These are phyloP conservation scores for Coniferiporia weirii DNA, from an alignment of 1,284 basidiomycete genomes.

Conservation along the genomic window DNA sequence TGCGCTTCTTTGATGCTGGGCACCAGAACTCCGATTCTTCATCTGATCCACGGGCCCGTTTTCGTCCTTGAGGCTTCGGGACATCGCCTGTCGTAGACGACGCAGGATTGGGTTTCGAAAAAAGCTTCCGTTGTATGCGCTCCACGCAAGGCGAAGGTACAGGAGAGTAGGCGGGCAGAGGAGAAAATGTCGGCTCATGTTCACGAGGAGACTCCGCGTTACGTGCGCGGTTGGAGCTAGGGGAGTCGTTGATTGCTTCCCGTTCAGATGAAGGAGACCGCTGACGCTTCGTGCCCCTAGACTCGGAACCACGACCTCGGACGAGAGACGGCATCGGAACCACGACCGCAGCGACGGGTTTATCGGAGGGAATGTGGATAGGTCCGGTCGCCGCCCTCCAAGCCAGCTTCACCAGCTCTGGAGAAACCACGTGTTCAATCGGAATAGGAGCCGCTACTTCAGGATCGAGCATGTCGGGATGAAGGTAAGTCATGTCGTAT, in stretches of 20 bases:
- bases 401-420: no score
- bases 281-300: neutral
- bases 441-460: neutral
- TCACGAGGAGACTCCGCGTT: no score
- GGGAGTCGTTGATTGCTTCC: neutral
- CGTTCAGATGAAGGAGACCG: neutral
- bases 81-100: neutral
- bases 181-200: neutral
- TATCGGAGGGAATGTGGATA: no score
- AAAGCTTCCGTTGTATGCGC: neutral
- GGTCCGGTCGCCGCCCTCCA: no score
- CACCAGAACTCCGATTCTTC: neutral
- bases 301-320: neutral
- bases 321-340: neutral
- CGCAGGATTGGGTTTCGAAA: neutral
- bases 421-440: no score
- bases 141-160: neutral
- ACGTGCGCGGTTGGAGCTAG: neutral
- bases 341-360: no score
- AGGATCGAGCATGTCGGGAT: neutral
- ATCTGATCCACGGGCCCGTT: slow-evolving; percentile 26
- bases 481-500: neutral
- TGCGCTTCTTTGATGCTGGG: neutral
- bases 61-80: neutral
- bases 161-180: no score